phyloP scores from a whole-genome alignment of 176 grass and related monocot genomes.

The Microstegium vimineum region DNA sequence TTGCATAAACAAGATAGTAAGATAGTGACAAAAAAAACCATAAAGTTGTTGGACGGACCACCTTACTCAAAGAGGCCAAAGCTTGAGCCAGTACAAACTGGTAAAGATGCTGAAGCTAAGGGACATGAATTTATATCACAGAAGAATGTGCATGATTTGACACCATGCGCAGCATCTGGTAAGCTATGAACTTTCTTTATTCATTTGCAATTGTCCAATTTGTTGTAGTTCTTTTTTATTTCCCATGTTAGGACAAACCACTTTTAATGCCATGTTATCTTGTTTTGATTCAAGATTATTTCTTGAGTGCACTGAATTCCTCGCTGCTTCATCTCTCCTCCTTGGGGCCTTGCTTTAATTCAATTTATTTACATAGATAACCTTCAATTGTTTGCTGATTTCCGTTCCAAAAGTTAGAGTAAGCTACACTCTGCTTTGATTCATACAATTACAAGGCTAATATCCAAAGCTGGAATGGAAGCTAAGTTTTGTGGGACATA shows the following conservation, averaged over 20 bases:
- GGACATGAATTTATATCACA: constrained; percentile 36
- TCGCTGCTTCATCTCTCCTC: not conserved
- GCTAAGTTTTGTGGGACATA: not conserved
- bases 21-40: constrained; percentile 51
- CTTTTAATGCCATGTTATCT: not conserved
- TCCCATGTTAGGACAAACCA: not conserved
- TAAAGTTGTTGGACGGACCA: constrained; percentile 59
- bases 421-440: not conserved
- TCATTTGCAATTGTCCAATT: constrained; percentile 15
- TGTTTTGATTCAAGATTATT: not conserved
- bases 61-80: constrained; percentile 75
- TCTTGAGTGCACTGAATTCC: not conserved
- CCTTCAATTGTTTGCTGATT: constrained; percentile 13
- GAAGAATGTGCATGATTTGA: constrained; percentile 44
- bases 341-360: not conserved
- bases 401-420: not conserved
- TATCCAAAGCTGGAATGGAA: not conserved
- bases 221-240: not conserved
- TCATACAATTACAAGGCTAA: not conserved
- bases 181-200: constrained; percentile 17
- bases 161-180: constrained; percentile 40
- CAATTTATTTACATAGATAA: constrained; percentile 8
- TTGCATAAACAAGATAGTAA: constrained; percentile 62
- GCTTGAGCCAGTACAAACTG: constrained; percentile 52
- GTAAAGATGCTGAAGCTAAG: constrained; percentile 43